A percentile compares a stretch with the other conserved stretches of the same genome.
phyloP scores from a whole-genome alignment of 495 filamentous ascomycete species.

The Penicillium fimorum region DNA sequence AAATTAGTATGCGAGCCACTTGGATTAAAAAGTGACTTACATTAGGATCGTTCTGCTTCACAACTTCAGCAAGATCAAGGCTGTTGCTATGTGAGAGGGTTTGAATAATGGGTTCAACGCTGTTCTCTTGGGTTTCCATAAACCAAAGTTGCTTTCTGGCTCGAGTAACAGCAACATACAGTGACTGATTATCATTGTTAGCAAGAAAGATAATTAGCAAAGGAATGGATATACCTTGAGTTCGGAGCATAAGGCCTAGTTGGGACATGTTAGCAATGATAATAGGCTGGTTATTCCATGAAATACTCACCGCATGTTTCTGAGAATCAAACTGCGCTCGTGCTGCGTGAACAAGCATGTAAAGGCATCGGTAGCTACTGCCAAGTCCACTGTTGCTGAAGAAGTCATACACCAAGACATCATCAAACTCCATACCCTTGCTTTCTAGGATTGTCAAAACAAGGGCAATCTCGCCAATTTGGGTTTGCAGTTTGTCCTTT shows the following conservation, averaged over 20 bases:
- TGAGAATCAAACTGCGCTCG: conserved; percentile 18
- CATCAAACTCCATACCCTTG: conserved; percentile 52
- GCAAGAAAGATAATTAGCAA: not conserved
- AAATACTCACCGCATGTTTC: conserved; percentile 16
- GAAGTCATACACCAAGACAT: conserved; percentile 38
- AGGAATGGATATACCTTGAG: conserved; percentile 16
- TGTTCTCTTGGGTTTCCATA: conserved; percentile 21
- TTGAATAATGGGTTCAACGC: conserved; percentile 13
- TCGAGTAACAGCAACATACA: conserved; percentile 34
- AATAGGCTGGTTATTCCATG: not conserved
- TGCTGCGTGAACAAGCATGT: conserved; percentile 4
- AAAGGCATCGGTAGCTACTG: conserved; percentile 19
- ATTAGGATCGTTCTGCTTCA: conserved; percentile 15
- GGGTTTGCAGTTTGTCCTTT: conserved; percentile 28
- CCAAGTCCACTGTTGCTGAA: conserved; percentile 24
- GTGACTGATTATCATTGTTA: conserved; percentile 11
- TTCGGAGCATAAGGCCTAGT: conserved; percentile 24
- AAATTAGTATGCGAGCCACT: not conserved
- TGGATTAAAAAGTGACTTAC: not conserved
- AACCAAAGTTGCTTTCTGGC: conserved; percentile 28
- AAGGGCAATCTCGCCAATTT: conserved; percentile 33
- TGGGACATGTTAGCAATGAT: not conserved
- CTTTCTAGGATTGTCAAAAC: conserved; percentile 44
- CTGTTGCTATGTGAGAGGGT: conserved; percentile 5
- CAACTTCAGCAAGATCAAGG: conserved; percentile 13